Conservation (phyloP, 2,329 filamentous ascomycete species). For the Chrysosphaeria jannelii region DNA sequence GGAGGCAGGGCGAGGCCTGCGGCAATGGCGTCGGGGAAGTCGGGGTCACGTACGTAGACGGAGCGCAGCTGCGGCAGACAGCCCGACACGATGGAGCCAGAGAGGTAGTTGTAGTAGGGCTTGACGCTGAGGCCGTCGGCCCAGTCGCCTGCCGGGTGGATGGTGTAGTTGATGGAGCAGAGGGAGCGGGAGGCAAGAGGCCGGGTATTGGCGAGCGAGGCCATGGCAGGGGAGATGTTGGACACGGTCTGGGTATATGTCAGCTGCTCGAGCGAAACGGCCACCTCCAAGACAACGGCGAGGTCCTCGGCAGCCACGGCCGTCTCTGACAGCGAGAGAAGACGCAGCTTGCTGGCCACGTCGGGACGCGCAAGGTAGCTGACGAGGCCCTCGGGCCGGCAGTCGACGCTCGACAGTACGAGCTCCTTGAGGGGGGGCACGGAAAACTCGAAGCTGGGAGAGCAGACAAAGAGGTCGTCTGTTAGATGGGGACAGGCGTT, state of each 20-base stretch:
- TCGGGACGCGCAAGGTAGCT: conserved; percentile 32
- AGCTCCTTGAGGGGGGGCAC: conserved; percentile 51
- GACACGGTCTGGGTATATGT: conserved; percentile 20
- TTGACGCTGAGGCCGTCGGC: conserved; percentile 22
- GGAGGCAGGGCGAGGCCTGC: conserved; percentile 28
- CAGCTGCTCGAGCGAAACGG: conserved; percentile 24
- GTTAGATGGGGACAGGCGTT: conserved; percentile 20
- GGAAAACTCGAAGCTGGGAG: not conserved
- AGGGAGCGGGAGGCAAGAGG: conserved; percentile 40
- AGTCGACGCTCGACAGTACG: conserved; percentile 36
- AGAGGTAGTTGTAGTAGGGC: conserved; percentile 62
- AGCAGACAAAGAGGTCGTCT: conserved; percentile 44
- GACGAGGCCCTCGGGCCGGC: conserved; percentile 42
- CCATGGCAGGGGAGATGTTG: too few relatives aligned
- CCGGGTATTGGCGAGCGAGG: too few relatives aligned
- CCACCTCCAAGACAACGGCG: conserved; percentile 26
- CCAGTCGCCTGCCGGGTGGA: conserved; percentile 27
- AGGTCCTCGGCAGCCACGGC: conserved; percentile 32
- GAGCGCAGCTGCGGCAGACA: conserved; percentile 42
- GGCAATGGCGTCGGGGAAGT: conserved; percentile 54
- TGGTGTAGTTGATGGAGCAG: conserved; percentile 51
- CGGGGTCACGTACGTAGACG: conserved; percentile 62
- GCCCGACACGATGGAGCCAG: conserved; percentile 49
- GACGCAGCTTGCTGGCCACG: conserved; percentile 27
- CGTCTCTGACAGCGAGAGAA: conserved; percentile 41